phyloP scores from a whole-genome alignment of 148 eudicot genomes.

The Arctostaphylos glauca region DNA sequence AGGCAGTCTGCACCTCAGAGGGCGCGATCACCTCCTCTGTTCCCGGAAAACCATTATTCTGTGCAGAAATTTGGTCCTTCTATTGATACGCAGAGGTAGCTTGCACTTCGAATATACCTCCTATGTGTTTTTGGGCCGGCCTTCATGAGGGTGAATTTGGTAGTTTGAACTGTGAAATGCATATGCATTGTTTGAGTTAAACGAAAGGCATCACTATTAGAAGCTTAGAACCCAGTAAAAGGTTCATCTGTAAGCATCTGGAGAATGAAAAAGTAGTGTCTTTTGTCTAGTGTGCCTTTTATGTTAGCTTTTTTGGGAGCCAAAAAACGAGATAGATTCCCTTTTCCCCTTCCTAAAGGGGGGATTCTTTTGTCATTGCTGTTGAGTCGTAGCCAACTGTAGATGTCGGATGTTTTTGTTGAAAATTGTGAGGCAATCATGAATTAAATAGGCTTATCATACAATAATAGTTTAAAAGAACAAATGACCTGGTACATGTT shows the following conservation, averaged over 20 bases:
- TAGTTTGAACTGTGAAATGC: not conserved
- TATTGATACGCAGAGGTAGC: conserved; percentile 26
- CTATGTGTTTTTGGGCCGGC: not conserved
- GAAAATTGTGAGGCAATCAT: not conserved
- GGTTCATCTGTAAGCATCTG: not conserved
- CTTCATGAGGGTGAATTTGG: conserved; percentile 1
- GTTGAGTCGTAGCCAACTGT: not conserved
- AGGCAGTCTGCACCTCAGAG: conserved; percentile 21
- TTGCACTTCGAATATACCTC: not conserved
- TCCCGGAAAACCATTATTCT: conserved; percentile 20
- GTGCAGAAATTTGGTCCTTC: conserved; percentile 10
- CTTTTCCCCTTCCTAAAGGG: too few relatives aligned
- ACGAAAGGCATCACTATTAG: not conserved
- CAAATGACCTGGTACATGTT: not conserved
- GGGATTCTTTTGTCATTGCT: not conserved
- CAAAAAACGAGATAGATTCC: too few relatives aligned
- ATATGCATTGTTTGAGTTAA: not conserved
- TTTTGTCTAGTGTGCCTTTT: not conserved
- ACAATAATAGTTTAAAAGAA: not conserved
- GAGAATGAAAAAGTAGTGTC: not conserved
- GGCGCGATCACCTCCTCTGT: conserved; percentile 21
- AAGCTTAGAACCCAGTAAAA: not conserved
- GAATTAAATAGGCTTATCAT: not conserved
- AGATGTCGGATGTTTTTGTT: not conserved
- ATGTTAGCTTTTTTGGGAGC: too few relatives aligned